phyloP scores from a whole-genome alignment of 1,139 yeast genomes.

The Suhomyces coccinellae region DNA sequence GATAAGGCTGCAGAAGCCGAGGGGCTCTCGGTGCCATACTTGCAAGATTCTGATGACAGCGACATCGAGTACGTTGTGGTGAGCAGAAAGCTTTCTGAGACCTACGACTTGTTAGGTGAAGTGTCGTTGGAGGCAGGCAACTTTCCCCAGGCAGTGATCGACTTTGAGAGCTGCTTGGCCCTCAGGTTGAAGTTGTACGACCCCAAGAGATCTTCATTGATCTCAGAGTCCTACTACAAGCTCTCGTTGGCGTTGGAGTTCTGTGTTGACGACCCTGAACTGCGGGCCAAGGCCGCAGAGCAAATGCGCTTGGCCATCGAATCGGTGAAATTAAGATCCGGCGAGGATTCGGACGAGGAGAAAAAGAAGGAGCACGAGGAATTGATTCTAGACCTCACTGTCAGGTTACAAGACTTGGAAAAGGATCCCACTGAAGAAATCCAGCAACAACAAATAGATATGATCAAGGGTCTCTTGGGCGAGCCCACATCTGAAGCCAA shows the following conservation, averaged over 20 bases:
- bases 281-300: slow-evolving; percentile 53
- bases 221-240: slow-evolving; percentile 82
- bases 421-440: slow-evolving; percentile 53
- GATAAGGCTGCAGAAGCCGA: slow-evolving; percentile 14
- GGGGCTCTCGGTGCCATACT: slow-evolving; percentile 30
- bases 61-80: slow-evolving; percentile 35
- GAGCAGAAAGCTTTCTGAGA: slow-evolving; percentile 64
- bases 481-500: slow-evolving; percentile 30
- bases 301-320: slow-evolving; percentile 63
- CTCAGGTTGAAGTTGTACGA: slow-evolving; percentile 56
- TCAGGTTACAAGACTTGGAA: slow-evolving; percentile 51
- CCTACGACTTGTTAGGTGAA: slow-evolving; percentile 82
- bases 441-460: slow-evolving; percentile 56
- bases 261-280: slow-evolving; percentile 51
- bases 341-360: slow-evolving; percentile 28
- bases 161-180: slow-evolving; percentile 57
- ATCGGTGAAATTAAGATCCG: slow-evolving; percentile 50
- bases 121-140: slow-evolving; percentile 85
- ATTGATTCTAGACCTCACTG: slow-evolving; percentile 54
- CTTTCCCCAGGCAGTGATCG: slow-evolving; percentile 72
- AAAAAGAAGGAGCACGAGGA: slow-evolving; percentile 49
- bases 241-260: slow-evolving; percentile 79
- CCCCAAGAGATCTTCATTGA: slow-evolving; percentile 51
- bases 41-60: slow-evolving; percentile 35
- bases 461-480: slow-evolving; percentile 65